phyloP scores from a whole-genome alignment of 768 basidiomycete genomes.

The Gymnopilus dilepis region DNA sequence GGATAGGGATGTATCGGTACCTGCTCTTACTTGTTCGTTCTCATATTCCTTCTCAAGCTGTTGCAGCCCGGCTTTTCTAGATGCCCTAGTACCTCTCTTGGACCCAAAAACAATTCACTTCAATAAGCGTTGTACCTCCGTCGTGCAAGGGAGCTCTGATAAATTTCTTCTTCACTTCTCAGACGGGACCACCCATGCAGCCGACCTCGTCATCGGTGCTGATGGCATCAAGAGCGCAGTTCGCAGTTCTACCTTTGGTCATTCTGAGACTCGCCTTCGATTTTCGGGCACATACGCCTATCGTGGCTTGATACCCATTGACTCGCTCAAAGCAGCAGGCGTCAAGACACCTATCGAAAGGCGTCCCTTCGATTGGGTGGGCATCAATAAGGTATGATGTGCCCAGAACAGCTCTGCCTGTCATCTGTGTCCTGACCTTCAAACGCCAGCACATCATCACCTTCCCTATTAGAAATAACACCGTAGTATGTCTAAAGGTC shows the following conservation, averaged over 20 bases:
- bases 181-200: constrained; percentile 48
- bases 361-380: constrained; percentile 48
- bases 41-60: background rate
- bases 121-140: constrained; percentile 51
- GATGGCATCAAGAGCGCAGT: constrained; percentile 57
- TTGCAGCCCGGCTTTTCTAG: constrained; percentile 54
- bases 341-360: constrained; percentile 42
- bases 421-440: background rate
- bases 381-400: constrained; percentile 46
- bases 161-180: constrained; percentile 47
- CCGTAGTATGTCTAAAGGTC: constrained; percentile 35
- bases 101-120: constrained; percentile 50
- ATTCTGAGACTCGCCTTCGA: constrained; percentile 41
- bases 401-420: background rate
- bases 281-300: constrained; percentile 56
- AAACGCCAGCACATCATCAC: constrained; percentile 53
- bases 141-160: constrained; percentile 33
- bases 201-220: constrained; percentile 53
- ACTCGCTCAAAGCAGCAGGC: constrained; percentile 45
- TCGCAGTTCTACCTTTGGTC: constrained; percentile 54
- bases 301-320: constrained; percentile 49
- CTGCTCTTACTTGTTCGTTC: background rate
- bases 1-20: constrained; percentile 53
- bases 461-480: constrained; percentile 50
- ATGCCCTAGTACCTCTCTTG: constrained; percentile 49